Evolutionary conservation across 129 eudicot species (phyloP).

Genomic region (Flaveria robusta): DNA sequence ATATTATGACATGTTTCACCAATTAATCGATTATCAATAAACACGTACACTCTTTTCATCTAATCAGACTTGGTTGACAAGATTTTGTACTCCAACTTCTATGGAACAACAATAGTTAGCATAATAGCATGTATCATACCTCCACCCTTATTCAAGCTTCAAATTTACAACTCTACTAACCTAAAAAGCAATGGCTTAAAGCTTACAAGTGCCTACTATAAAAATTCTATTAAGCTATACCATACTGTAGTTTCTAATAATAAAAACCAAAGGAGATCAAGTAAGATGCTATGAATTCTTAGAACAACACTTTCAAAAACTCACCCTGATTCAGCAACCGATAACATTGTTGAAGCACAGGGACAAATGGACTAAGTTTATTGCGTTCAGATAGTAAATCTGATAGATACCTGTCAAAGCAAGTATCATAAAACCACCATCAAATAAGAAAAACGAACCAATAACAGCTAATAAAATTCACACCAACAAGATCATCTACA

Average conservation of each 20-base stretch:
- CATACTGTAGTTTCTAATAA: neutral
- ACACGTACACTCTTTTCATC: conserved; percentile 18
- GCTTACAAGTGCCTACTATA: neutral
- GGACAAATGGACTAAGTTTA: conserved; percentile 73
- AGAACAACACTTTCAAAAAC: conserved; percentile 33
- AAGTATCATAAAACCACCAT: neutral
- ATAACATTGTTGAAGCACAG: conserved; percentile 72
- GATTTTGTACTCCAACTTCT: conserved; percentile 22
- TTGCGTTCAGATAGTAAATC: conserved; percentile 82
- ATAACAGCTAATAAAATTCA: neutral
- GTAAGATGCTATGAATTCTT: conserved; percentile 21
- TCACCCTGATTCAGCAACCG: conserved; percentile 92
- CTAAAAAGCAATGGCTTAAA: conserved; percentile 18
- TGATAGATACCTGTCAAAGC: conserved; percentile 54
- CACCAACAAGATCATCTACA: neutral
- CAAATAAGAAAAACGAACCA: neutral
- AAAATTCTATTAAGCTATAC: conserved; percentile 1
- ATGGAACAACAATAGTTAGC: conserved; percentile 20
- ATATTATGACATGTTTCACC: conserved; percentile 21
- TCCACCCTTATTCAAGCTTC: conserved; percentile 13
- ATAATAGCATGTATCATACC: conserved; percentile 17
- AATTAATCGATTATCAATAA: conserved; percentile 1
- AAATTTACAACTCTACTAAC: conserved; percentile 10
- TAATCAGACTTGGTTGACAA: neutral
- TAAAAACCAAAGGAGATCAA: neutral